Base-by-base conservation (phyloP, 1,284 basidiomycete species). In the Apiotrichum laibachii region DNA sequence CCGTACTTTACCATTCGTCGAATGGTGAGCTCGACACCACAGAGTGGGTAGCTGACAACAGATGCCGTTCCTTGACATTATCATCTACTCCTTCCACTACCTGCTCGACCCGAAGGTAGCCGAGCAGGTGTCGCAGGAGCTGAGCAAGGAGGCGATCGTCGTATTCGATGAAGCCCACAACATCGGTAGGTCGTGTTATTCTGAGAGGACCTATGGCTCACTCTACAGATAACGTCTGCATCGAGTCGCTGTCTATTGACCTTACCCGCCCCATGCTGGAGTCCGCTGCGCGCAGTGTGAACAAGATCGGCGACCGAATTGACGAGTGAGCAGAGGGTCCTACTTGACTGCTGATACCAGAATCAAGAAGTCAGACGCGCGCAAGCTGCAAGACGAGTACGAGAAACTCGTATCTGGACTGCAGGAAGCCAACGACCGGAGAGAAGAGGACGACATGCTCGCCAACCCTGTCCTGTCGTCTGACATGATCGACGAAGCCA, bases 81-180 rank as follows among this genome's bases (percentile, higher is more conserved):
- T 99, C 77, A 98, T 99, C 77, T 99, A 98, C 78, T 98, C 95
- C 37, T 99, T 99, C 80, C 96, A 99, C 77, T 99, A 99, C 76
- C 83, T 99, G 26, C 85, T 99, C 47, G 96, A 99, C 79, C 96
- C 96, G 0, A 99, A 99, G 79, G 93, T 99, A 44, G 96, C 96
- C 0, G 95, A 99, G 70, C 94, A 98, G 80, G 96, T 99, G 15
- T 98, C 94, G 8, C 94, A 92, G 71, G 95, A 99, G 75, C 84
- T 99, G 80, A 92, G 90, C 35, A 98, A 98, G 69, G 96, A 99
- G 74, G 88, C 92, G 46, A 99, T 99, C 59, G 94, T 99, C 48
- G 94, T 99, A 0, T 99, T 99, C 71, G 96, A 99, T 74, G 96
- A 99, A 77, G 96, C 96, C 10, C 96, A 99, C 80, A 99, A 99